phyloP scores from a whole-genome alignment of 1,284 basidiomycete species.

The Pseudozyma tsukubaensis region DNA sequence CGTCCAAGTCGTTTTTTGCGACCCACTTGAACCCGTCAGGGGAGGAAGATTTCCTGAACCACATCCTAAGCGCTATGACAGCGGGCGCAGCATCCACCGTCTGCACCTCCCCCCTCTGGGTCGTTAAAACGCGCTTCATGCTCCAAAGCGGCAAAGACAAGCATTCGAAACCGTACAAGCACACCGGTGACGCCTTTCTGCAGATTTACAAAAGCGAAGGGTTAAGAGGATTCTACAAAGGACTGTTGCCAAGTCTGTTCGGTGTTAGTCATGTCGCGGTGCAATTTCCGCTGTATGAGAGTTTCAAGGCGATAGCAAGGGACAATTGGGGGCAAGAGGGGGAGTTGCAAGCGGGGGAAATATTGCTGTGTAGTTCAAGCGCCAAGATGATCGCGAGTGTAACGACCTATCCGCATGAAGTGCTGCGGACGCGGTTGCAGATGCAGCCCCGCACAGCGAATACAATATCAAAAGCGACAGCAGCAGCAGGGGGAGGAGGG shows the following conservation, averaged over 20 bases:
- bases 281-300: conserved; percentile 67
- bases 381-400: conserved; percentile 68
- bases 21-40: neutral
- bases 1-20: conserved; percentile 34
- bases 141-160: conserved; percentile 39
- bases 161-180: conserved; percentile 45
- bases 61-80: conserved; percentile 65
- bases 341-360: conserved; percentile 43
- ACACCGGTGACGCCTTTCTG: conserved; percentile 64
- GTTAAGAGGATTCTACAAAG: conserved; percentile 63
- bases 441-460: conserved; percentile 53
- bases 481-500: conserved; percentile 9
- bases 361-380: conserved; percentile 60
- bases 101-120: conserved; percentile 66
- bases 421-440: conserved; percentile 64
- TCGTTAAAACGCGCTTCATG: conserved; percentile 68
- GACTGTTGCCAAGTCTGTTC: conserved; percentile 60
- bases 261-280: conserved; percentile 67
- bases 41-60: conserved; percentile 55
- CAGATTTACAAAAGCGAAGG: conserved; percentile 63
- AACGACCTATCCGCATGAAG: conserved; percentile 68
- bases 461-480: neutral
- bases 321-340: conserved; percentile 10
- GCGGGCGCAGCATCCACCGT: conserved; percentile 63
- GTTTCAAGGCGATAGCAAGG: conserved; percentile 54